These are phyloP conservation scores for Medicago lupulina DNA, from an alignment of 306 rosid species.

Conservation along the genomic window DNA sequence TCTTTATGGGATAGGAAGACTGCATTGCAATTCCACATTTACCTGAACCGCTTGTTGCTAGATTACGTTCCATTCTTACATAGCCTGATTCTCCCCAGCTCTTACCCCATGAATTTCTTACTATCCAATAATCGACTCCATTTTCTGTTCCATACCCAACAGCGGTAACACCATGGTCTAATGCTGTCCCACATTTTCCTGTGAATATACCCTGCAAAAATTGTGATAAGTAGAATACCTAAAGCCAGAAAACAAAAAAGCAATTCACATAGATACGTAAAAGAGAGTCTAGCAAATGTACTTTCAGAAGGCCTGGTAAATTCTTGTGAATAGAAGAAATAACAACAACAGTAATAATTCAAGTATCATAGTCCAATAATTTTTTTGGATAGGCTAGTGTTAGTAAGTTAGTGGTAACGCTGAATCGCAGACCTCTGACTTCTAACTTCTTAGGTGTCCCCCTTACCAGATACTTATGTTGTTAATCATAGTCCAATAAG, in stretches of 20 bases:
- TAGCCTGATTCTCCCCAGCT: slow-evolving; percentile 88
- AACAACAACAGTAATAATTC: background rate
- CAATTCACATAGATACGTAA: background rate
- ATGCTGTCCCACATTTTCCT: slow-evolving; percentile 69
- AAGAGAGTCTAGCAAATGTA: background rate
- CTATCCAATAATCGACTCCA: slow-evolving; percentile 86
- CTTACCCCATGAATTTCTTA: slow-evolving; percentile 81
- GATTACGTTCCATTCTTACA: slow-evolving; percentile 80
- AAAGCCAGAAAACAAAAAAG: background rate
- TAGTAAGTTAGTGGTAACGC: too few species aligned
- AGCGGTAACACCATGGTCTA: slow-evolving; percentile 84
- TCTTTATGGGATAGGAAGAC: slow-evolving; percentile 80
- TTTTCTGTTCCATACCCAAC: slow-evolving; percentile 83
- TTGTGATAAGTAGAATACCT: background rate
- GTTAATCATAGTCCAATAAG: too few species aligned
- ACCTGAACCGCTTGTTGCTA: slow-evolving; percentile 41
- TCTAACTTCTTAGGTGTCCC: too few species aligned
- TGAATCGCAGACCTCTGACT: too few species aligned
- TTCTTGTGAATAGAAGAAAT: background rate
- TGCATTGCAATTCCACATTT: slow-evolving; percentile 82
- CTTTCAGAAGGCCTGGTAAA: background rate
- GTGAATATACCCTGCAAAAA: slow-evolving; percentile 74
- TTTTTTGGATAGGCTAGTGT: too few species aligned
- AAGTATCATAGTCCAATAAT: background rate
- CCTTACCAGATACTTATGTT: too few species aligned